Conservation (phyloP, 164 flowering plant species). For the Aristolochia californica region DNA sequence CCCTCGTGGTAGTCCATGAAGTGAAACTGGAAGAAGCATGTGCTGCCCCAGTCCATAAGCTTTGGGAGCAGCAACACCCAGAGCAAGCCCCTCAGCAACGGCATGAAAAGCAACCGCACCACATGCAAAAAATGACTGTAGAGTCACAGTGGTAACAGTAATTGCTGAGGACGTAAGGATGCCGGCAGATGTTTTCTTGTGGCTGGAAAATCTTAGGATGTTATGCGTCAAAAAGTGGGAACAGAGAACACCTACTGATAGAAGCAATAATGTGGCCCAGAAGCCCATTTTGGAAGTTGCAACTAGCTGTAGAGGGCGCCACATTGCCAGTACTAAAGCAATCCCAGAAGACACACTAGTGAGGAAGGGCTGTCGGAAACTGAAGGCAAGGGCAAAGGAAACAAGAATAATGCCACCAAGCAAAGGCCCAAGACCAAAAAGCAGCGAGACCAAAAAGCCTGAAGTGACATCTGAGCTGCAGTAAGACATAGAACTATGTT, state of each 20-base stretch:
- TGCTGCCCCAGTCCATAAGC: constrained; percentile 88
- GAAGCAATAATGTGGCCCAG: constrained; percentile 36
- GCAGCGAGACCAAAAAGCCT: constrained; percentile 76
- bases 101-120: constrained; percentile 72
- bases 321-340: constrained; percentile 75
- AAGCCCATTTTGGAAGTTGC: constrained; percentile 58
- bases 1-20: constrained; percentile 91
- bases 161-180: constrained; percentile 34
- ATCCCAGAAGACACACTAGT: constrained; percentile 83
- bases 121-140: constrained; percentile 75
- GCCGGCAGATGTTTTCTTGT: constrained; percentile 40
- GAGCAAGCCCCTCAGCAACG: constrained; percentile 81
- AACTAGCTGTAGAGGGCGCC: constrained; percentile 85
- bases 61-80: constrained; percentile 96
- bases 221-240: constrained; percentile 43
- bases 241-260: constrained; percentile 36
- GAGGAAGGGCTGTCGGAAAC: constrained; percentile 71
- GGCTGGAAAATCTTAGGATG: constrained; percentile 30
- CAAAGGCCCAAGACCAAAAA: constrained; percentile 91
- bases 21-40: constrained; percentile 84
- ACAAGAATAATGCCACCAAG: constrained; percentile 72
- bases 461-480: constrained; percentile 82
- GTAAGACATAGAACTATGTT: not conserved
- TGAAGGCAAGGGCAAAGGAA: constrained; percentile 60
- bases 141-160: constrained; percentile 56